Evolutionary conservation across 1,139 yeast genomes (phyloP).

Genomic region (Pichia terricola): DNA sequence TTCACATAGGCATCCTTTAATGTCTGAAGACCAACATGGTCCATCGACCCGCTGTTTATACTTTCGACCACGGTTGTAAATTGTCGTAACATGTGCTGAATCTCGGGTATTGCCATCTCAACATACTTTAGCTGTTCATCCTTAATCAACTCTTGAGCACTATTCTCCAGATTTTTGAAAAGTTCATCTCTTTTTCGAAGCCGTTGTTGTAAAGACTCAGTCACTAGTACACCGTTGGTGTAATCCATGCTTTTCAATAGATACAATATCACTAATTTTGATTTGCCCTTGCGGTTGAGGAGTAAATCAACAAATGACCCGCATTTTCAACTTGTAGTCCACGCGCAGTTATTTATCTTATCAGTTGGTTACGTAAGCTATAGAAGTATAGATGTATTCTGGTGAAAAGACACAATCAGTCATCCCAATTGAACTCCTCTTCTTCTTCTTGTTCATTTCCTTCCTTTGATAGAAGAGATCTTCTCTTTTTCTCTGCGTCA

Average conservation of each 20-base stretch:
- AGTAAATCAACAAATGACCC: too few relatives aligned
- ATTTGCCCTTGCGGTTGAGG: too few relatives aligned
- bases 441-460: slow-evolving; percentile 51
- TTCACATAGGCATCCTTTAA: not conserved
- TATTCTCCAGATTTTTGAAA: not conserved
- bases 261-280: too few relatives aligned
- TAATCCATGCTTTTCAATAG: not conserved
- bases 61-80: not conserved
- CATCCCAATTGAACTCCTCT: slow-evolving; percentile 25
- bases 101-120: not conserved
- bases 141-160: not conserved
- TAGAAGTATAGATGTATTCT: too few relatives aligned
- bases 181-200: not conserved
- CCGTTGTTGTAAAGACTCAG: not conserved
- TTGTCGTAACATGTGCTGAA: not conserved
- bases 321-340: too few relatives aligned
- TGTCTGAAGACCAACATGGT: not conserved
- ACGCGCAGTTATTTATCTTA: too few relatives aligned
- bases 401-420: not conserved
- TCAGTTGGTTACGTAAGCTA: too few relatives aligned
- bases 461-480: slow-evolving; percentile 41
- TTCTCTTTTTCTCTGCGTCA: slow-evolving; percentile 59
- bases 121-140: not conserved
- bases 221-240: not conserved
- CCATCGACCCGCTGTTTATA: not conserved